Base-by-base conservation (phyloP, 441 rosid species). In the Sinapis alba region DNA sequence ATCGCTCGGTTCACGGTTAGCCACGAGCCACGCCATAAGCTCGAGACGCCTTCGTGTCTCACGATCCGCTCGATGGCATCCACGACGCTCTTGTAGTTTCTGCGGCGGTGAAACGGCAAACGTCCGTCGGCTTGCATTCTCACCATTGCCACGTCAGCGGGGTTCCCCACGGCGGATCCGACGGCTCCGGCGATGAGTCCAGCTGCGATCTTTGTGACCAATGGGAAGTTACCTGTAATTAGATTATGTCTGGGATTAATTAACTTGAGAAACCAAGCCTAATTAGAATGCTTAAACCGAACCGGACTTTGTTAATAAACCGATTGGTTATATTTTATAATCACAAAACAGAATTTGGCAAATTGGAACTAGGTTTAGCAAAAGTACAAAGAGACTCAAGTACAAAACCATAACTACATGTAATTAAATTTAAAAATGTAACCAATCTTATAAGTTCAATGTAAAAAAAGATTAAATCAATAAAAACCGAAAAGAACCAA, bases 101-200 rank as follows among this genome's bases (percentile, higher is more conserved):
- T 82, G 1, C 92, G 86, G 12, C 87, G 84, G 6, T 74, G 69
- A 0, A 74, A 24, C 0, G 93, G 90, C 8, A 90, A 84, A 10
- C 86, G 82, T 7, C 90, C 93, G 16, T 88, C 92, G 1, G 95
- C 92, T 68, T 88, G 92, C 95, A 90, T 90, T 7, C 95, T 74
- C 6, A 90, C 89, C 92, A 88, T 87, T 0, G 91, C 87, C 41
- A 86, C 86, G 67, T 90, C 93, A 1, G 93, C 91, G 0, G 96
- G 96, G 79, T 86, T 90, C 0, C 96, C 93, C 0, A 86, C 89
- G 8, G 76, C 84, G 0, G 96, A 87, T 4, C 95, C 93, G 5
- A 88, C 50, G 2, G 81, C 96, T 3, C 91, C 93, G 16, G 93
- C 91, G 2, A 88, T 80, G 13, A 90, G 84, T 8, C 96, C 91